Percentiles rank a stretch among this genome's conserved stretches.
These are phyloP conservation scores for Polygonum maritimum DNA, from an alignment of 148 eudicot species.

Conservation along the genomic window DNA sequence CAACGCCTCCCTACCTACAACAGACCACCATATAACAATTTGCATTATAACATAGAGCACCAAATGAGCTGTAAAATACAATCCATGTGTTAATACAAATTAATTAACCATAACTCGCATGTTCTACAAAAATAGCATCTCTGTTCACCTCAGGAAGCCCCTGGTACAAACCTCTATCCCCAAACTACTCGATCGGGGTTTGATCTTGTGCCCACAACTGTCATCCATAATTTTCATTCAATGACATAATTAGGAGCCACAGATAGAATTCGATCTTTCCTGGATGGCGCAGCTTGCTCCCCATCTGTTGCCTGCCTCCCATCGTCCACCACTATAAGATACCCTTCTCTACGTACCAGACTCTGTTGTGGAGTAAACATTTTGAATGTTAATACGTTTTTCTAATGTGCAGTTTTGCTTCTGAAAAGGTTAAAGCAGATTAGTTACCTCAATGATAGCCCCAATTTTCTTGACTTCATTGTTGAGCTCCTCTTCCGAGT, in stretches of 20 bases:
- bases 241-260: slow-evolving; percentile 86
- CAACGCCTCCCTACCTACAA: neutral
- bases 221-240: slow-evolving; percentile 31
- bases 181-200: neutral
- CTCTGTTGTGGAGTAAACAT: slow-evolving; percentile 39
- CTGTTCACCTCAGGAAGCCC: neutral
- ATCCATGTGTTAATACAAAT: neutral
- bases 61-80: neutral
- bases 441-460: slow-evolving; percentile 94
- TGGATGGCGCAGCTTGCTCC: slow-evolving; percentile 37
- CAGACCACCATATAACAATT: neutral
- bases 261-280: slow-evolving; percentile 75
- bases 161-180: neutral
- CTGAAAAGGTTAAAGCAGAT: neutral
- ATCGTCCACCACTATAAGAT: slow-evolving; percentile 80
- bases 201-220: too few relatives aligned
- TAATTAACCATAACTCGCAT: neutral
- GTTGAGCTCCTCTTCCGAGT: slow-evolving; percentile 55
- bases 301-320: slow-evolving; percentile 47
- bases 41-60: neutral
- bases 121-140: neutral
- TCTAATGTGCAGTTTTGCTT: neutral
- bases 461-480: slow-evolving; percentile 55
- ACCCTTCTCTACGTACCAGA: slow-evolving; percentile 74
- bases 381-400: neutral